phyloP scores from a whole-genome alignment of 495 filamentous ascomycete species.

The Hyaloscypha variabilis region DNA sequence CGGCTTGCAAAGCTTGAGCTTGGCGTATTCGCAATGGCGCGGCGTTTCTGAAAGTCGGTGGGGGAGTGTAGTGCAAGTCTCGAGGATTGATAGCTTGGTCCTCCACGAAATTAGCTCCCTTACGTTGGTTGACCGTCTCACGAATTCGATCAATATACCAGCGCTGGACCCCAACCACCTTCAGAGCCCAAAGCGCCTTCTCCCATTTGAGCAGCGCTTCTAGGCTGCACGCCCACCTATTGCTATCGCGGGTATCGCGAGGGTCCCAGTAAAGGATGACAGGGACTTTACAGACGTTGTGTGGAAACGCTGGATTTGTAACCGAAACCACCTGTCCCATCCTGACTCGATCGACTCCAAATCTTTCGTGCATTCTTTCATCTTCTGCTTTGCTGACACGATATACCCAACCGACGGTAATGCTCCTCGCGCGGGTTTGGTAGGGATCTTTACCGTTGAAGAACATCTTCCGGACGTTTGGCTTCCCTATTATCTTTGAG shows the following conservation, averaged over 20 bases:
- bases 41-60: neutral
- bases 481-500: neutral
- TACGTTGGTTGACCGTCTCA: neutral
- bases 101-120: no score
- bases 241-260: neutral
- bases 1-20: no score
- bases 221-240: neutral
- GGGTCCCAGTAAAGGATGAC: constrained; percentile 3
- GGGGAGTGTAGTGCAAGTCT: neutral
- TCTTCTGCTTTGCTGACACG: neutral
- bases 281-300: neutral
- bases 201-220: neutral
- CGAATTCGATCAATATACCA: neutral
- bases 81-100: neutral
- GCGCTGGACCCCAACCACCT: neutral
- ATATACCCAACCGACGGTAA: neutral
- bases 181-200: neutral
- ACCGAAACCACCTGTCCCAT: neutral
- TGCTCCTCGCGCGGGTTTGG: neutral
- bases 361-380: neutral
- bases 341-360: neutral
- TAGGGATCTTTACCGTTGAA: neutral
- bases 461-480: neutral
- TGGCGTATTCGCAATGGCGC: neutral
- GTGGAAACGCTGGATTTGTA: neutral